Percentiles rank a stretch among this genome's conserved stretches.
phyloP scores from a whole-genome alignment of 164 flowering plant species.

The Vitis cinerea region DNA sequence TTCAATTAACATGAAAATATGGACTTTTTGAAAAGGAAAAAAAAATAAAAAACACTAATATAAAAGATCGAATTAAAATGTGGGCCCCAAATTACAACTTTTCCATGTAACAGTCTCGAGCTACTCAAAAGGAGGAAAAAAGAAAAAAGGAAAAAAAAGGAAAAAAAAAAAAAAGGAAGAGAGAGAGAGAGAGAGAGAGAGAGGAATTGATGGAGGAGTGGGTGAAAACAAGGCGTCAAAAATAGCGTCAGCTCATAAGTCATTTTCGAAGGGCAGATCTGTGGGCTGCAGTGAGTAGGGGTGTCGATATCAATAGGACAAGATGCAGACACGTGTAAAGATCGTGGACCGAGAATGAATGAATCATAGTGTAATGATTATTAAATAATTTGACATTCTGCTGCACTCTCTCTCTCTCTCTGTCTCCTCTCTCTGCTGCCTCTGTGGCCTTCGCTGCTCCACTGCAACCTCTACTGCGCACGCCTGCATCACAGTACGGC shows the following conservation, averaged over 20 bases:
- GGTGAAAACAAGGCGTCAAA: conserved; percentile 35
- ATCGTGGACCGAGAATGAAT: conserved; percentile 22
- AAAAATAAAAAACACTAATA: not conserved
- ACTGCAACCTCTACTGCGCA: too few species aligned
- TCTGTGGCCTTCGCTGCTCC: too few species aligned
- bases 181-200: not conserved
- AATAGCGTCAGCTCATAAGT: conserved; percentile 23
- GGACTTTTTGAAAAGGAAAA: not conserved
- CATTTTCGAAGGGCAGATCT: conserved; percentile 19
- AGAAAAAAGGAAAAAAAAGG: not conserved
- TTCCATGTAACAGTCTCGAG: conserved; percentile 29
- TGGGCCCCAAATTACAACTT: conserved; percentile 5
- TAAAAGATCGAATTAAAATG: too few species aligned
- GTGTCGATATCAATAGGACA: conserved; percentile 12
- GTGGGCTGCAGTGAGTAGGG: conserved; percentile 12
- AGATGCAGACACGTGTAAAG: conserved; percentile 35
- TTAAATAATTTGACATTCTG: conserved; percentile 52
- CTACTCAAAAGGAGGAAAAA: conserved; percentile 9
- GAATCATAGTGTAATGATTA: conserved; percentile 54
- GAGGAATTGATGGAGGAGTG: not conserved
- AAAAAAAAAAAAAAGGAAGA: not conserved
- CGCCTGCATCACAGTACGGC: too few species aligned
- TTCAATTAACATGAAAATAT: too few species aligned
- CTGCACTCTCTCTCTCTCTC: conserved; percentile 1
- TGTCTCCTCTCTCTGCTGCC: not conserved